phyloP scores from a whole-genome alignment of 2,329 filamentous ascomycete genomes.

The Teratosphaeria destructans region DNA sequence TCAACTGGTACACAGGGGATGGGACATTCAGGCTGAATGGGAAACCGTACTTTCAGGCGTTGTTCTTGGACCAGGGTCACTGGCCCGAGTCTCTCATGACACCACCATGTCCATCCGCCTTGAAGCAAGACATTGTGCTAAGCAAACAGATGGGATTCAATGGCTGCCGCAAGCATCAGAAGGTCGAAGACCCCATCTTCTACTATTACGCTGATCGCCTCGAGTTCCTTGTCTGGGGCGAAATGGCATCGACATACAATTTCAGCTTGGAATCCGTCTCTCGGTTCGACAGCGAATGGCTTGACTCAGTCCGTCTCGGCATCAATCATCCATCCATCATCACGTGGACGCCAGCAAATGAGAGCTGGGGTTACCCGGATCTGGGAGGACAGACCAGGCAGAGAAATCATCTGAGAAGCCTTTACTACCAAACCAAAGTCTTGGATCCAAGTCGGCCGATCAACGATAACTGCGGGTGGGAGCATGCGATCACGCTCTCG shows the following conservation, averaged over 20 bases:
- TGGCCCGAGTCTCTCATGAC: conserved; percentile 53
- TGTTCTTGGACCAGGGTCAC: conserved; percentile 53
- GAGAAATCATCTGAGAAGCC: conserved; percentile 51
- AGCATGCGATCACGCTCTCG: conserved; percentile 45
- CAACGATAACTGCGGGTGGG: conserved; percentile 65
- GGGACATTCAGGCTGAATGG: conserved; percentile 50
- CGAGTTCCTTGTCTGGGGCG: conserved; percentile 54
- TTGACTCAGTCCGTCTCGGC: conserved; percentile 50
- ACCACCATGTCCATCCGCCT: conserved; percentile 37
- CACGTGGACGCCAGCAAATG: conserved; percentile 58
- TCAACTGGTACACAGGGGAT: conserved; percentile 49
- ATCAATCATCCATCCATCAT: conserved; percentile 56
- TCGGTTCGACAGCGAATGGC: conserved; percentile 56
- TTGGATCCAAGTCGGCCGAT: conserved; percentile 54
- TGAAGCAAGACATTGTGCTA: conserved; percentile 45
- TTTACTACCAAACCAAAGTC: conserved; percentile 55
- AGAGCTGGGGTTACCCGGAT: conserved; percentile 53
- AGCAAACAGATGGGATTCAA: conserved; percentile 54
- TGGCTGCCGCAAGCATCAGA: conserved; percentile 55
- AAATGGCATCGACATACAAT: conserved; percentile 55
- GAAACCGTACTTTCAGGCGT: conserved; percentile 49
- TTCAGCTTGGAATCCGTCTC: conserved; percentile 50
- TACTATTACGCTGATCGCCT: conserved; percentile 52
- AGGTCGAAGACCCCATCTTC: conserved; percentile 52
- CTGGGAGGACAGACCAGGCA: conserved; percentile 48